phyloP scores from a whole-genome alignment of 2,329 filamentous ascomycete genomes.

The Nothophaeocryptopus gaeumannii region DNA sequence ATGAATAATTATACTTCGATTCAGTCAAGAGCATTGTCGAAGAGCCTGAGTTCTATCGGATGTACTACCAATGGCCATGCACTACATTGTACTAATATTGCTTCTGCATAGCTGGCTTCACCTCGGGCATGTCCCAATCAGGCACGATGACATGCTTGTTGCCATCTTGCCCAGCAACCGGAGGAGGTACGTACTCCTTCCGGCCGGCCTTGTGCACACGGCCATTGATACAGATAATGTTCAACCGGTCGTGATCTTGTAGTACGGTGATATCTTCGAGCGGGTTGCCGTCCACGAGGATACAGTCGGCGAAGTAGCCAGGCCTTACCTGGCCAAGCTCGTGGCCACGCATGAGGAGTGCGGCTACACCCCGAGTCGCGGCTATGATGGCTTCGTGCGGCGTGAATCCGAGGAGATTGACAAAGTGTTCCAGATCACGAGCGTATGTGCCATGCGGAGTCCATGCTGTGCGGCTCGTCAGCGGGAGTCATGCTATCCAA shows the following conservation, averaged over 20 bases:
- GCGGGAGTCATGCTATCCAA: no score
- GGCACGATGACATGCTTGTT: conserved; percentile 4
- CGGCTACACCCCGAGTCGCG: conserved; percentile 51
- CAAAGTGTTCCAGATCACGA: conserved; percentile 45
- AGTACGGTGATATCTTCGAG: conserved; percentile 52
- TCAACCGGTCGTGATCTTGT: conserved; percentile 44
- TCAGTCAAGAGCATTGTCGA: no score
- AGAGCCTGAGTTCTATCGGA: no score
- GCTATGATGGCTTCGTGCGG: conserved; percentile 46
- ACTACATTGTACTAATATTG: neutral
- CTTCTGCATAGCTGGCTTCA: conserved; percentile 3
- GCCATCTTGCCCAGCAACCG: conserved; percentile 1
- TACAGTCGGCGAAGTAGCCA: conserved; percentile 49
- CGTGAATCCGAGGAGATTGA: conserved; percentile 46
- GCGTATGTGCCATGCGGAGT: conserved; percentile 50
- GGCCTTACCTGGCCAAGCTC: conserved; percentile 50
- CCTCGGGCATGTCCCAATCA: neutral
- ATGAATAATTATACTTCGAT: no score
- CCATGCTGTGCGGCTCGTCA: conserved; percentile 41
- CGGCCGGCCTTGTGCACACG: conserved; percentile 43
- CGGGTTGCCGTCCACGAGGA: conserved; percentile 51
- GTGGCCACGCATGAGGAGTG: conserved; percentile 45
- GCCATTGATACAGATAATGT: conserved; percentile 50
- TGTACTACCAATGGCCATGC: no score
- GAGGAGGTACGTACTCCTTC: conserved; percentile 20